These are phyloP conservation scores for Aureobasidium mangrovei DNA, from an alignment of 2,329 filamentous ascomycete species.

Conservation along the genomic window DNA sequence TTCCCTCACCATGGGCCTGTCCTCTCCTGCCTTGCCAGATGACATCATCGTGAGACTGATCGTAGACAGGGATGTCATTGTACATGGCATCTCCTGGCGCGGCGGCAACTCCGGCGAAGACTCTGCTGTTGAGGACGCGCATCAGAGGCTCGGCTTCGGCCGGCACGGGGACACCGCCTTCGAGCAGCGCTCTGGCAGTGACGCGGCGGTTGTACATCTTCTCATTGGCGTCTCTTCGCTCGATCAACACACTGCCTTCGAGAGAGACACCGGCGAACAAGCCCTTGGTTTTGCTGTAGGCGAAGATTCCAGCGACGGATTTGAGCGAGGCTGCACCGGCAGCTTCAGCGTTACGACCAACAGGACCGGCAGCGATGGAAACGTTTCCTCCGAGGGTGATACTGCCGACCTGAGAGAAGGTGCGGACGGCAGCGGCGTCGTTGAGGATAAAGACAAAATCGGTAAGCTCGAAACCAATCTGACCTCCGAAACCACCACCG, in stretches of 20 bases:
- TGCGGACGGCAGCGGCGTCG: slow-evolving; percentile 77
- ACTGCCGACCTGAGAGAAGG: slow-evolving; percentile 86
- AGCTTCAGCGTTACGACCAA: slow-evolving; percentile 91
- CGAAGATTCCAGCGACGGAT: slow-evolving; percentile 85
- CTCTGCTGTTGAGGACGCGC: slow-evolving; percentile 72
- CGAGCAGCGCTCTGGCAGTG: slow-evolving; percentile 73
- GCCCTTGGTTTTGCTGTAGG: slow-evolving; percentile 96
- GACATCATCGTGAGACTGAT: slow-evolving; percentile 70
- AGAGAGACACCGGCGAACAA: slow-evolving; percentile 91
- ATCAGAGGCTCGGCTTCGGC: slow-evolving; percentile 77
- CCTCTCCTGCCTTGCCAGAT: slow-evolving; percentile 73
- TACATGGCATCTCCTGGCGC: slow-evolving; percentile 62
- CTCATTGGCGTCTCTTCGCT: slow-evolving; percentile 92
- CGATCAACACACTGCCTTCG: slow-evolving; percentile 86
- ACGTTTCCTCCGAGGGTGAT: slow-evolving; percentile 94
- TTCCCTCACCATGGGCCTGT: slow-evolving; percentile 60
- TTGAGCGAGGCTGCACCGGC: slow-evolving; percentile 86
- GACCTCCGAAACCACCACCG: slow-evolving; percentile 74
- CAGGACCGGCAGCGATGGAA: slow-evolving; percentile 84
- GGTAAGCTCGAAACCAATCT: slow-evolving; percentile 80
- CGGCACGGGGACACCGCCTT: slow-evolving; percentile 67
- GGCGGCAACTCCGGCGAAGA: slow-evolving; percentile 61
- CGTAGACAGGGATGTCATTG: slow-evolving; percentile 88
- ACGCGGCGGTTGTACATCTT: slow-evolving; percentile 82
- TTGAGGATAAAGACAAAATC: slow-evolving; percentile 99